phyloP scores from a whole-genome alignment of 139 green algal genomes.

The Haematococcus lacustris region DNA sequence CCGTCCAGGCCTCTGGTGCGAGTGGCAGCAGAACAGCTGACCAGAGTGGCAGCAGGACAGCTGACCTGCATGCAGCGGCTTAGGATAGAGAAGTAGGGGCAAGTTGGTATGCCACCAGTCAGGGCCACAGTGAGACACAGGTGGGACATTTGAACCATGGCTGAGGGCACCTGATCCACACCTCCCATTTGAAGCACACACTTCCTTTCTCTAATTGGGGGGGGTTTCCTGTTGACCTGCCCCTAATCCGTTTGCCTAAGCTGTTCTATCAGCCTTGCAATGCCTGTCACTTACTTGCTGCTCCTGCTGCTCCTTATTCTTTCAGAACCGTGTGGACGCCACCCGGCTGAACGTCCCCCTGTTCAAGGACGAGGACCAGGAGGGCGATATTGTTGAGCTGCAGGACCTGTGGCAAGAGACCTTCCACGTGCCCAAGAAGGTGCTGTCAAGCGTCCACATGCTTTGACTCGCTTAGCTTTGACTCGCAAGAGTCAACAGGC shows the following conservation, averaged over 20 bases:
- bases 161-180: not conserved
- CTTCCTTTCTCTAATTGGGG: too few species aligned
- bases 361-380: not conserved
- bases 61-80: too few species aligned
- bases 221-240: too few species aligned
- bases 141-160: not conserved
- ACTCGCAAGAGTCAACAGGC: too few species aligned
- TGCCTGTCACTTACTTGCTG: not conserved
- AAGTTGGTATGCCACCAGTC: not conserved
- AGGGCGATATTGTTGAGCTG: not conserved
- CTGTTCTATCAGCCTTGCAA: not conserved
- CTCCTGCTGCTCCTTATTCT: not conserved
- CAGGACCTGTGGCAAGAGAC: conserved; percentile 4
- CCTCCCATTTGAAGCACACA: not conserved
- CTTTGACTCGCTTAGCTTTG: not conserved
- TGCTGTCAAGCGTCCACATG: not conserved
- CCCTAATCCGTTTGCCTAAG: not conserved
- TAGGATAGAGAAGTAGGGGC: not conserved
- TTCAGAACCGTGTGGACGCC: not conserved
- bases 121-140: not conserved
- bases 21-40: too few species aligned
- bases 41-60: too few species aligned
- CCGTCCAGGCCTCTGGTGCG: conserved; percentile 2
- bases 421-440: conserved; percentile 8
- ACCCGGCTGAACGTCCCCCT: too few species aligned